Base-by-base conservation (phyloP, 1,284 basidiomycete species). In the Wallemia mellicola region DNA sequence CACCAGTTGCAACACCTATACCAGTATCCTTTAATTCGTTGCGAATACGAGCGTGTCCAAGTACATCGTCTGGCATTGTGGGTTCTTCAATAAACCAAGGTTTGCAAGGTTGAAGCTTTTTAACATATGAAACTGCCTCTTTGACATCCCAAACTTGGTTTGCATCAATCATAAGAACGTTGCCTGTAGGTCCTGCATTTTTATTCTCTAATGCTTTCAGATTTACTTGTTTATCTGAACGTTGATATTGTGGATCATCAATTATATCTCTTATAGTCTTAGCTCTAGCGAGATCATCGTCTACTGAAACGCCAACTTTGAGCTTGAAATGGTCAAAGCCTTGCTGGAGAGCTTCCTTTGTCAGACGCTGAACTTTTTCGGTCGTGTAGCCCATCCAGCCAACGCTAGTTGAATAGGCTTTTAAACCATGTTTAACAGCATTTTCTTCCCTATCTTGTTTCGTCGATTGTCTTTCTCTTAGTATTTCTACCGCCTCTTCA, bases 31-130 rank as follows among this genome's bases (percentile, higher is more conserved):
- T 22, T 67, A 66, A 69, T 63, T 77, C 83, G 64, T 78, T 80
- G 62, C 86, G 81, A 61, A 87, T 81, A 2, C 81, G 75, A 32
- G 85, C 85, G 64, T 88, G 86, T 1, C 86, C 63, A 22, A 87
- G 76, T 62, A 86, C 79, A 67, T 92, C 88, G 67, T 92, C 88
- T 1, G 85, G 88, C 0, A 88, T 87, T 0, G 88, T 92, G 0
- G 88, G 88, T 69, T 92, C 88, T 68, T 94, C 88, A 65, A 92
- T 92, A 73, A 91, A 94, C 91, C 89, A 95, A n/a, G 89, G 89
- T 67, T 82, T 84, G 69, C 91, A 79, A 61, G 79, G 77, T 65
- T 78, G 76, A 32, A 95, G 75, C 63, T 79, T 75, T 67, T 80
- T 80, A 64, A 92, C 85, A 70, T 91, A 94, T 60, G 91, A 84